phyloP scores from a whole-genome alignment of 345 rosid species.

The Eucalyptus victrix region DNA sequence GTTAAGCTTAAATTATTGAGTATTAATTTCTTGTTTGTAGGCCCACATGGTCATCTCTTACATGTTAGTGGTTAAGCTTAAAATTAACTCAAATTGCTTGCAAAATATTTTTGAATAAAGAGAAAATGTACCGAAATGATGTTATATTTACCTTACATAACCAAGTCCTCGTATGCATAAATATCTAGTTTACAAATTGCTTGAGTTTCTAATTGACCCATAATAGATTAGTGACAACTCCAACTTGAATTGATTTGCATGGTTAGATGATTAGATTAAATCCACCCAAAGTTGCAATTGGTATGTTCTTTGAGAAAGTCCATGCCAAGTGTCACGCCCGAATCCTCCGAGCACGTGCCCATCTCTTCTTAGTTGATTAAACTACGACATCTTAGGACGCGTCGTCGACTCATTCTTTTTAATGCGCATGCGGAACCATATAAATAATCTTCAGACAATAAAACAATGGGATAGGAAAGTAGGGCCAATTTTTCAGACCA shows the following conservation, averaged over 20 bases:
- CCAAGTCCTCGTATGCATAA: not conserved
- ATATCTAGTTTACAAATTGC: not conserved
- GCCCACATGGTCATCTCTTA: not conserved
- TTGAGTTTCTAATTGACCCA: not conserved
- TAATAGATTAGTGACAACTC: not conserved
- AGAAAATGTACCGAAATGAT: not conserved
- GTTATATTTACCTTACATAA: not conserved
- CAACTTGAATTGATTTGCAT: not conserved
- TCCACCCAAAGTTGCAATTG: not conserved
- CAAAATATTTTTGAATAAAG: not conserved
- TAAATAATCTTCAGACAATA: too few species aligned
- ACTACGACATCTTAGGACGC: too few species aligned
- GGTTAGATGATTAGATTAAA: not conserved
- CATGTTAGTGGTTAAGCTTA: not conserved
- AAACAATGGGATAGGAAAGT: too few species aligned
- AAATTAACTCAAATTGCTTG: not conserved
- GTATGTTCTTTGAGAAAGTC: not conserved
- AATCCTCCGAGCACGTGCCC: too few species aligned
- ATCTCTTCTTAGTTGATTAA: too few species aligned
- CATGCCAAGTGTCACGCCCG: not conserved
- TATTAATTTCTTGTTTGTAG: not conserved
- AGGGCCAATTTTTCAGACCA: too few species aligned
- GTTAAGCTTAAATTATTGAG: not conserved
- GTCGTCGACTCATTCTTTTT: too few species aligned
- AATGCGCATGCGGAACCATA: too few species aligned